Evolutionary conservation across 164 flowering plant species (phyloP).

Genomic region (Hamamelis virginiana): DNA sequence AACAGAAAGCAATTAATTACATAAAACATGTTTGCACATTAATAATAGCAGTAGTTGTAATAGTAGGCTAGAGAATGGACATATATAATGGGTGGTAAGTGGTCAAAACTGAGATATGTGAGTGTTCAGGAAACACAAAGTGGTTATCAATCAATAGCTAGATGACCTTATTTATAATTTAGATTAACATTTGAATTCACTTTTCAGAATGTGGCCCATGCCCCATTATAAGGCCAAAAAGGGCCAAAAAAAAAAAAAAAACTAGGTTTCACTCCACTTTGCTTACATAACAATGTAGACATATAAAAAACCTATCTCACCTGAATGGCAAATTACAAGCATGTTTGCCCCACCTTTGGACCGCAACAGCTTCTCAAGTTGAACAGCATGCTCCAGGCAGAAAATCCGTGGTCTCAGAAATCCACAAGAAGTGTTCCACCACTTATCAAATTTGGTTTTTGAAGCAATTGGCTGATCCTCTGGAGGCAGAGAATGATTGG

Average conservation of each 20-base stretch:
- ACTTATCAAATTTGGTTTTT: constrained; percentile 15
- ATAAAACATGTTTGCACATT: neutral
- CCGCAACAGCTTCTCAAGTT: constrained; percentile 59
- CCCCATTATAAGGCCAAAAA: neutral
- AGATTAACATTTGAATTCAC: neutral
- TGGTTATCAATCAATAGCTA: neutral
- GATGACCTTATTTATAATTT: neutral
- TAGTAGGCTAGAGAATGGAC: neutral
- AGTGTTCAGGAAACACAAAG: neutral
- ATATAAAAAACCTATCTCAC: constrained; percentile 29
- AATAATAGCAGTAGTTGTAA: neutral
- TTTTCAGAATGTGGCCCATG: neutral
- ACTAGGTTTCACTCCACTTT: neutral
- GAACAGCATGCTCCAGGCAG: constrained; percentile 91
- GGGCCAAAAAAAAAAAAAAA: neutral
- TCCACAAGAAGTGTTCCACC: constrained; percentile 45
- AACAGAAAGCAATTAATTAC: neutral
- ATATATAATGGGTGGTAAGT: neutral
- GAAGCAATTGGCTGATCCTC: constrained; percentile 16
- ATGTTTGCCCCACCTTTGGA: constrained; percentile 81
- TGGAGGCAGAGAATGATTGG: constrained; percentile 17
- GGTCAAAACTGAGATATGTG: neutral
- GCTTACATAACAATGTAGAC: neutral
- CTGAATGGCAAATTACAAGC: constrained; percentile 93
- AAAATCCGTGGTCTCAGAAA: constrained; percentile 76